Conservation (phyloP, 2,329 filamentous ascomycete species). For the Boeremia lycopersici region DNA sequence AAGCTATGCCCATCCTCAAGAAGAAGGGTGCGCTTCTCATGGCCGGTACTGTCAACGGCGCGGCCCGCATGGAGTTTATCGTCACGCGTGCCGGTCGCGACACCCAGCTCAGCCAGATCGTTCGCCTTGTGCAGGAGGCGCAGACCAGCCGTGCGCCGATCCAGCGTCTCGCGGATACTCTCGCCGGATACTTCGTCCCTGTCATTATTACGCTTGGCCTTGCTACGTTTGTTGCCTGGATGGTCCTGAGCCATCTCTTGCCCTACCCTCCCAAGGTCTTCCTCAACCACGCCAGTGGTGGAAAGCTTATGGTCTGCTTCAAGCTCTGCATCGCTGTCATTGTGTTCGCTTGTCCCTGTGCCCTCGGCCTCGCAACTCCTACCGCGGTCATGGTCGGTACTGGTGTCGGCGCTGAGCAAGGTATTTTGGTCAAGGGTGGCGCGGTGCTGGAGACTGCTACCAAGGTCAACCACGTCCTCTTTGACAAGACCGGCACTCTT, state of each 20-base stretch:
- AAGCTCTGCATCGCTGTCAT: conserved; percentile 99
- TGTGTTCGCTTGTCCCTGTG: conserved; percentile 96
- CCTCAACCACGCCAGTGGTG: conserved; percentile 76
- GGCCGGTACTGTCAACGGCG: conserved; percentile 93
- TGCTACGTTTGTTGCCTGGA: conserved; percentile 87
- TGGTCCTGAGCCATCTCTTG: conserved; percentile 88
- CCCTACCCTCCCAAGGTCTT: conserved; percentile 88
- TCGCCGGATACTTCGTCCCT: conserved; percentile 94
- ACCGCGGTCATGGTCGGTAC: conserved; percentile 99
- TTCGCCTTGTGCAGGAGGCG: conserved; percentile 96
- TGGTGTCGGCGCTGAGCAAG: conserved; percentile 92
- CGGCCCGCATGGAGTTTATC: conserved; percentile 87
- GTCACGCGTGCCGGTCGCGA: conserved; percentile 92
- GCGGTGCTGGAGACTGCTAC: conserved; percentile 89
- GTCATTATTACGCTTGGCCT: conserved; percentile 84
- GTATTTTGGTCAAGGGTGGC: conserved; percentile 97
- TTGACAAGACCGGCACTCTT: conserved; percentile 95
- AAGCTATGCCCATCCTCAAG: conserved; percentile 94
- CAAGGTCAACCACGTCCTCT: conserved; percentile 84
- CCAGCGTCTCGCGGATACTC: conserved; percentile 85
- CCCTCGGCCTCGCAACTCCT: conserved; percentile 91
- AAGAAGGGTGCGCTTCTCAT: conserved; percentile 79
- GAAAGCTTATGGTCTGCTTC: conserved; percentile 93
- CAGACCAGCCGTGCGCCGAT: conserved; percentile 95
- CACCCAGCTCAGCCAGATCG: conserved; percentile 96